These are phyloP conservation scores for Pseudopithomyces maydicus DNA, from an alignment of 2,329 filamentous ascomycete genomes.

Conservation along the genomic window DNA sequence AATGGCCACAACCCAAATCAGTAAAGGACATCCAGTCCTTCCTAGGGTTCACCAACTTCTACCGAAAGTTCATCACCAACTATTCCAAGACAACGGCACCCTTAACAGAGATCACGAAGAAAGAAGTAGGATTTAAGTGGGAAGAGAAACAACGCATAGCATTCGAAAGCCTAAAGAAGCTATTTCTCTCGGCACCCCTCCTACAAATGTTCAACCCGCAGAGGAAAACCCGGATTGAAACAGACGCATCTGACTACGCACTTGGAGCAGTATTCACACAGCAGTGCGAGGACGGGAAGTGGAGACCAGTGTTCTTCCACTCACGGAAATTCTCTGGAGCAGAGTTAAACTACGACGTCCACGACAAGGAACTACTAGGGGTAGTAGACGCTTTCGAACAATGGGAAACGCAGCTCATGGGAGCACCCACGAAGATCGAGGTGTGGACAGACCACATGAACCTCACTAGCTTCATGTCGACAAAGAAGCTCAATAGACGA, in stretches of 20 bases:
- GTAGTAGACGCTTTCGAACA: background rate
- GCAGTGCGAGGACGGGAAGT: constrained; percentile 17
- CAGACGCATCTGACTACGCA: constrained; percentile 4
- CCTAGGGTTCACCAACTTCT: background rate
- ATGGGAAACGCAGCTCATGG: background rate
- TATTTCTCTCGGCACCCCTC: background rate
- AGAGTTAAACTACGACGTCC: constrained; percentile 17
- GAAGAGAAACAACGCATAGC: background rate
- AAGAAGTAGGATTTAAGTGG: background rate
- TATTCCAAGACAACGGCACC: background rate
- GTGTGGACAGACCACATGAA: background rate
- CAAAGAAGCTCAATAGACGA: background rate
- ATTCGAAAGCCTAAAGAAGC: too few species aligned
- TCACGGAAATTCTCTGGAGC: constrained; percentile 7
- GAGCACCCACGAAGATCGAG: background rate
- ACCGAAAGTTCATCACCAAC: background rate
- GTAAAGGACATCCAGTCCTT: background rate
- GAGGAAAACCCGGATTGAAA: background rate
- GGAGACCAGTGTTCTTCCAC: constrained; percentile 25
- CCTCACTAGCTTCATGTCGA: background rate
- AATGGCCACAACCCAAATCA: background rate
- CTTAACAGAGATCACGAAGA: constrained; percentile 1
- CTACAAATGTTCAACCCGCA: background rate
- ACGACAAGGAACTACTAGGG: constrained; percentile 12
- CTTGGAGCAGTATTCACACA: background rate